These are phyloP conservation scores for Halophytophthora polymorphica DNA, from an alignment of 352 stramenopile species.

Conservation along the genomic window DNA sequence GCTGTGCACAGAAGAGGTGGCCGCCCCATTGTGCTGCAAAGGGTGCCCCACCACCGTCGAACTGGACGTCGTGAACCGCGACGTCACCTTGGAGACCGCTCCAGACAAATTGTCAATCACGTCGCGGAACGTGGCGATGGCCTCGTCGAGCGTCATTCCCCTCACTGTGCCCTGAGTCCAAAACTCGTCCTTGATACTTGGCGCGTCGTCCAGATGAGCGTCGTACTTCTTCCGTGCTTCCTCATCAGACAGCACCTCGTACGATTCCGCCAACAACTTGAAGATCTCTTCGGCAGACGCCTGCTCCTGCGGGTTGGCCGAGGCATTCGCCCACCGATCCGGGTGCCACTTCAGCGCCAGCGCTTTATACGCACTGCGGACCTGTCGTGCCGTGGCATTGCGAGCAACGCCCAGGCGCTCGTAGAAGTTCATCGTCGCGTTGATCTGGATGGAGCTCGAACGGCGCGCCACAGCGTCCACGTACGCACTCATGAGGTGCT, in stretches of 20 bases:
- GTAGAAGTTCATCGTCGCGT: constrained; percentile 83
- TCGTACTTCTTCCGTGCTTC: constrained; percentile 66
- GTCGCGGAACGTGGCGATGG: constrained; percentile 74
- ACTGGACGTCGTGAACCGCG: constrained; percentile 62
- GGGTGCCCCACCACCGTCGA: constrained; percentile 63
- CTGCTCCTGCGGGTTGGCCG: constrained; percentile 47
- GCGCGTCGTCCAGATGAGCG: constrained; percentile 39
- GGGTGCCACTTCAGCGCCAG: constrained; percentile 86
- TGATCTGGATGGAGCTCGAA: constrained; percentile 78
- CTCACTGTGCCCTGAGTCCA: constrained; percentile 72
- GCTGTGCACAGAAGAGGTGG: constrained; percentile 25
- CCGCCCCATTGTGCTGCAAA: constrained; percentile 25
- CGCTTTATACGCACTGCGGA: constrained; percentile 71
- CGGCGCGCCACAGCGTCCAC: constrained; percentile 63
- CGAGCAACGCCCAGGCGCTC: constrained; percentile 67
- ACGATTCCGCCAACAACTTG: constrained; percentile 81
- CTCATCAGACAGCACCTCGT: constrained; percentile 74
- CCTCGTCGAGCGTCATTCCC: constrained; percentile 83
- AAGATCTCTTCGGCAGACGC: constrained; percentile 75
- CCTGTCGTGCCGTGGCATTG: constrained; percentile 62
- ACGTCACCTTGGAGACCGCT: constrained; percentile 55
- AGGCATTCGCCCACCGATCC: constrained; percentile 64
- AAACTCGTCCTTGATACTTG: constrained; percentile 71
- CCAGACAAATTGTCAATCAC: constrained; percentile 64
- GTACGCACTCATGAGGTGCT: constrained; percentile 86